Percentiles rank a stretch among this genome's conserved stretches.
Conservation (phyloP, 257 asterid species). For the Forsythia suspensa region DNA sequence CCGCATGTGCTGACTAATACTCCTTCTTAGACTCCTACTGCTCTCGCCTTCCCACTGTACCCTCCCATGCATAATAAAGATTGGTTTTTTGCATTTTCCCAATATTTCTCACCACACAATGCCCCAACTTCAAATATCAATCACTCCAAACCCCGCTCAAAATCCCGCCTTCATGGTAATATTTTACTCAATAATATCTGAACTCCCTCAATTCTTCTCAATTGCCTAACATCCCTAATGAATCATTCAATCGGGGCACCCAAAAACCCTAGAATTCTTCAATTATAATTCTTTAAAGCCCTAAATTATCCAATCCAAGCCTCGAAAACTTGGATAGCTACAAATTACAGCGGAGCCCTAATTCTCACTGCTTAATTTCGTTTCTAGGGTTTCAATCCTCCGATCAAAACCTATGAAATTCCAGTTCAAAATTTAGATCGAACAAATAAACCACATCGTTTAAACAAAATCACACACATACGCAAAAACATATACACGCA, state of each 20-base stretch:
- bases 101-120: conserved; percentile 12
- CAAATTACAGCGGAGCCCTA: conserved; percentile 9
- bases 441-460: conserved; percentile 12
- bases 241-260: conserved; percentile 4
- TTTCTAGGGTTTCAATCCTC: conserved; percentile 28
- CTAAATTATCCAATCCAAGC: background rate
- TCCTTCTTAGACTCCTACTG: conserved; percentile 29
- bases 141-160: conserved; percentile 5
- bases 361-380: conserved; percentile 8
- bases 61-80: conserved; percentile 53
- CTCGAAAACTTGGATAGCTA: background rate
- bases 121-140: conserved; percentile 22
- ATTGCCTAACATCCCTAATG: background rate
- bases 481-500: background rate
- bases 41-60: conserved; percentile 37
- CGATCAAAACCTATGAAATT: conserved; percentile 31
- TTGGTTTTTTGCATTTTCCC: conserved; percentile 42
- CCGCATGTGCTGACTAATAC: conserved; percentile 42
- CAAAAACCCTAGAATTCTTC: conserved; percentile 32
- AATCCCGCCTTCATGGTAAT: background rate
- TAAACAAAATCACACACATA: background rate
- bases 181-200: background rate
- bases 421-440: conserved; percentile 28
- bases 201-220: conserved; percentile 26
- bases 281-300: conserved; percentile 2